A percentile compares a stretch with the other conserved stretches of the same genome.
These are phyloP conservation scores for Lanmaoa pseudosensibilis DNA, from an alignment of 768 basidiomycete genomes.

Conservation along the genomic window DNA sequence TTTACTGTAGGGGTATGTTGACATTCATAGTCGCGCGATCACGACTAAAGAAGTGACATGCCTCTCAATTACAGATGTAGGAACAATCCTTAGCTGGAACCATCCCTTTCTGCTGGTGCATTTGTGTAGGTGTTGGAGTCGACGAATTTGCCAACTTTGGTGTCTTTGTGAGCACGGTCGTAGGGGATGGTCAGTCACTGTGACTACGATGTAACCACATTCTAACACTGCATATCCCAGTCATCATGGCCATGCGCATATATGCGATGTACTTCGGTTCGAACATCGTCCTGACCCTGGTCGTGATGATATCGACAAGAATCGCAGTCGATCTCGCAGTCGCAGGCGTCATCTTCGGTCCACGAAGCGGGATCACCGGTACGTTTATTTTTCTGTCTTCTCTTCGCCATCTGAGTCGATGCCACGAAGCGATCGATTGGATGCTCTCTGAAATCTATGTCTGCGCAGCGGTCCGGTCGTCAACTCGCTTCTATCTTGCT, in stretches of 20 bases:
- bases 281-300: conserved; percentile 3
- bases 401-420: too few species aligned
- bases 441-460: conserved; percentile 18
- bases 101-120: neutral
- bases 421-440: conserved; percentile 12
- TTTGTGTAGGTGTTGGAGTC: conserved; percentile 6
- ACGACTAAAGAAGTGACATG: neutral
- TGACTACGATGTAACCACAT: neutral
- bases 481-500: conserved; percentile 15
- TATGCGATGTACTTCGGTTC: conserved; percentile 25
- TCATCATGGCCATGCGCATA: conserved; percentile 19
- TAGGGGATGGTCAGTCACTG: conserved; percentile 11
- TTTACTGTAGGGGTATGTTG: conserved; percentile 9
- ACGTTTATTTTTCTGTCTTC: neutral
- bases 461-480: conserved; percentile 9
- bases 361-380: conserved; percentile 20
- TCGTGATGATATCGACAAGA: conserved; percentile 2
- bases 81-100: neutral
- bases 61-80: conserved; percentile 8
- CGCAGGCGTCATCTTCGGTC: conserved; percentile 11
- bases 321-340: conserved; percentile 11
- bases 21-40: neutral
- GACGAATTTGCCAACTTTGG: conserved; percentile 16
- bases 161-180: conserved; percentile 5
- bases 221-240: neutral